Base-by-base conservation (phyloP, 2,329 filamentous ascomycete genomes). In the Emericellopsis atlantica region DNA sequence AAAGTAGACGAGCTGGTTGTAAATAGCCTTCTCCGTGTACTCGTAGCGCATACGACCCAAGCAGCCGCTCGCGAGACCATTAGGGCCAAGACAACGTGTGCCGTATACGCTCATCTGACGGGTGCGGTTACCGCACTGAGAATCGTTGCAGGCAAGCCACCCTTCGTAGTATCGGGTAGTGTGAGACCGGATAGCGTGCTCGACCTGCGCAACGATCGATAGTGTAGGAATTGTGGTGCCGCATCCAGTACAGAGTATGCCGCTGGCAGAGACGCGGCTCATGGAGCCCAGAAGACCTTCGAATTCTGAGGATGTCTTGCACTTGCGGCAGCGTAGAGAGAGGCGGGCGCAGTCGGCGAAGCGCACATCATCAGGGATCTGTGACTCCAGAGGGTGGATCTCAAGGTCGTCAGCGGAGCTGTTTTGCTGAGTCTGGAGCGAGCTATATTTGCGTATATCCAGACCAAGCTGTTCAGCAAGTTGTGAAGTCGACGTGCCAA, bases 41-140 rank as follows among this genome's bases (percentile, higher is more conserved):
- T 93, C 88, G 57, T 89, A 95, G 18, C 75, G 68, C 89, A 98
- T 96, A 39, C 77, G 77, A 16, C 92, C 92, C 4, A 80, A 66
- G 58, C 92, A 98, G 42, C 87, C 89, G 42, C 80, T 75, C 0
- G 84, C 90, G 4, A 92, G 79, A 2, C 89, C 88, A 49, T 81
- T 81, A 14, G 90, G 86, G 0, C 92, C 92, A 6, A 96, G 70
- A 57, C 92, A 98, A 39, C 88, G 79, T 45, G 83, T 79, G 36
- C 92, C 92, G 58, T 94, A 95, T 32, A 98, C 92, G 51, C 79
- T 85, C 70, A 96, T 89, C 58, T 95, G 87, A 38, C 90, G 76
- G 2, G 92, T 96, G 43, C 86, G 81, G 54, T 80, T 84, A 23
- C 82, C 84, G 60, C 92, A 98, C 29, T 84, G 79, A 2, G 84